Conservation (phyloP, 306 rosid species). For the Luffa aegyptiaca region DNA sequence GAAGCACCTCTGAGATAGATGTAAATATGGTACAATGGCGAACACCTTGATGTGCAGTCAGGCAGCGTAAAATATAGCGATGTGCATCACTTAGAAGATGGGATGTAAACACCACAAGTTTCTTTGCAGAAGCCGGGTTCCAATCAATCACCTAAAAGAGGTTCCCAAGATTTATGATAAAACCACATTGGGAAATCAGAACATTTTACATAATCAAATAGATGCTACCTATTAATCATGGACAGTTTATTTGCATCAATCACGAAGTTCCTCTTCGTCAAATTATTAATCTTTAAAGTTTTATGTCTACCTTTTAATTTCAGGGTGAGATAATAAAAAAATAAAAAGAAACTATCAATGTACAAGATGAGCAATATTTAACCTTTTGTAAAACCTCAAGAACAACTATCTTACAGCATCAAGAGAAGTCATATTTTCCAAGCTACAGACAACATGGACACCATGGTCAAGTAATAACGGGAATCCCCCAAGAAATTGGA, state of each 20-base stretch:
- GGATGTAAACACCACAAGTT: constrained; percentile 62
- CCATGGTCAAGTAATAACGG: constrained; percentile 62
- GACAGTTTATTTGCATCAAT: background rate
- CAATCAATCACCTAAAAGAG: constrained; percentile 60
- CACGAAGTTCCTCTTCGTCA: background rate
- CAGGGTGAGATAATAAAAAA: background rate
- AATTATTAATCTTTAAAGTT: background rate
- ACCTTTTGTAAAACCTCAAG: constrained; percentile 9
- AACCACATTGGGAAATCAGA: background rate
- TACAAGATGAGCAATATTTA: constrained; percentile 2
- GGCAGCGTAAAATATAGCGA: constrained; percentile 85
- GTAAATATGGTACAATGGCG: constrained; percentile 57
- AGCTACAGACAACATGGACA: constrained; percentile 64
- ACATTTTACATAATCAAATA: background rate
- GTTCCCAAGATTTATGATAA: constrained; percentile 11
- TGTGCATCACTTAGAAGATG: constrained; percentile 77
- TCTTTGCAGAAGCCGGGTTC: constrained; percentile 39
- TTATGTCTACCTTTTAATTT: background rate
- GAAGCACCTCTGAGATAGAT: constrained; percentile 78
- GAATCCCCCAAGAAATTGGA: constrained; percentile 66
- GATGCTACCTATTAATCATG: background rate
- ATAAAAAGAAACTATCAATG: background rate
- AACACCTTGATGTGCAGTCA: constrained; percentile 61
- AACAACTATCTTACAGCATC: constrained; percentile 41
- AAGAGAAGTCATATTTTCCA: constrained; percentile 45